phyloP scores from a whole-genome alignment of 2,329 filamentous ascomycete genomes.

The Uncinocarpus reesii region DNA sequence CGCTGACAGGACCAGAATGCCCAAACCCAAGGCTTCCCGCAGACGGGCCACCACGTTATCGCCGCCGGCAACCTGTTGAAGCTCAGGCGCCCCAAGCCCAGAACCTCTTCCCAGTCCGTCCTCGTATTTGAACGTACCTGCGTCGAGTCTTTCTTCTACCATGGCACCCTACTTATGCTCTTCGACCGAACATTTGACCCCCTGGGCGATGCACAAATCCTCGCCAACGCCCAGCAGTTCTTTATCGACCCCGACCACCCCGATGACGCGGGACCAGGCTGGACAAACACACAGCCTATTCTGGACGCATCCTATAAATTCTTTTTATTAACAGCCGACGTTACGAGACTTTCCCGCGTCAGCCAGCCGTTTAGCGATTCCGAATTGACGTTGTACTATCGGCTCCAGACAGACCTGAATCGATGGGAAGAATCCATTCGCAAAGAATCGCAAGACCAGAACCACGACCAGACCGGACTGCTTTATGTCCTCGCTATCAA shows the following conservation, averaged over 20 bases:
- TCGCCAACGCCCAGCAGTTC: background rate
- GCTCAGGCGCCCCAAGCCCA: background rate
- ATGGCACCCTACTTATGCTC: background rate
- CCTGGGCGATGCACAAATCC: background rate
- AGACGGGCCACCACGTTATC: background rate
- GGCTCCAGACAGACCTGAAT: background rate
- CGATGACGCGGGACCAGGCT: background rate
- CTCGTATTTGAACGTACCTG: background rate
- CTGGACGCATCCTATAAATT: background rate
- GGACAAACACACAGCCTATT: background rate
- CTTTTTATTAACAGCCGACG: background rate
- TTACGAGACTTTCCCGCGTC: background rate
- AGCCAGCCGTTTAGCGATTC: background rate
- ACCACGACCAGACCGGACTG: background rate
- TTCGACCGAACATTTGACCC: background rate
- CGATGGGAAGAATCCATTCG: background rate
- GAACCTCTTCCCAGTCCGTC: background rate
- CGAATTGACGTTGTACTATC: background rate
- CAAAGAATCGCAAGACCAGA: background rate
- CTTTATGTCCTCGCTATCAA: background rate
- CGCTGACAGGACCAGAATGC: background rate
- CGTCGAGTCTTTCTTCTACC: background rate
- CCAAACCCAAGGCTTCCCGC: background rate
- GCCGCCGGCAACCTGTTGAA: background rate
- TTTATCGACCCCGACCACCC: conserved; percentile 1